These are phyloP conservation scores for Flaveria sonorensis DNA, from an alignment of 129 eudicot species.

Conservation along the genomic window DNA sequence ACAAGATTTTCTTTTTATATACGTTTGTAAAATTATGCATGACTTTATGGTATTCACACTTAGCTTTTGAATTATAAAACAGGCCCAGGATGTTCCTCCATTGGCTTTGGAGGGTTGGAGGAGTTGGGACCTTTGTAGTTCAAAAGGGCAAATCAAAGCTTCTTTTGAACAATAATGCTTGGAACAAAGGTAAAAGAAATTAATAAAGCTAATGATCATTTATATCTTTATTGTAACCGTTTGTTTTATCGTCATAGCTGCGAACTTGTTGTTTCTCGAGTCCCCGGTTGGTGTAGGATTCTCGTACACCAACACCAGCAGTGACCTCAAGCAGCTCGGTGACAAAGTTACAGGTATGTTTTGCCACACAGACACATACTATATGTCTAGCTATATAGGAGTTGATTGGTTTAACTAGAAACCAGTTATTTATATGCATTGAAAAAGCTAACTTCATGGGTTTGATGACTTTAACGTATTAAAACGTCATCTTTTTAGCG, in stretches of 20 bases:
- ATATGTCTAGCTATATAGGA: too few species aligned
- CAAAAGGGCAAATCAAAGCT: constrained; percentile 63
- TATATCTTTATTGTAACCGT: neutral
- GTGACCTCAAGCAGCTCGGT: constrained; percentile 65
- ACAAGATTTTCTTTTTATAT: neutral
- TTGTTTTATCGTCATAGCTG: constrained; percentile 37
- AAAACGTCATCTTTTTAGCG: too few species aligned
- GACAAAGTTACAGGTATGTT: constrained; percentile 65
- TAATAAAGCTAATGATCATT: too few species aligned
- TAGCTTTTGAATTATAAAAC: constrained; percentile 8
- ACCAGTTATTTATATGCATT: too few species aligned
- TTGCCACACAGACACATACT: neutral
- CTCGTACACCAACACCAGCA: constrained; percentile 77
- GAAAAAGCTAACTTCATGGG: too few species aligned
- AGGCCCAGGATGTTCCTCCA: constrained; percentile 97
- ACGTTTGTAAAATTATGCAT: neutral
- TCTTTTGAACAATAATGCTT: constrained; percentile 53
- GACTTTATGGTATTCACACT: neutral
- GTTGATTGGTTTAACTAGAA: too few species aligned
- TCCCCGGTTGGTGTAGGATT: constrained; percentile 95
- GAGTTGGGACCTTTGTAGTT: constrained; percentile 80
- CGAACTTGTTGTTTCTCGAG: constrained; percentile 78
- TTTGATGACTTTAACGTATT: too few species aligned
- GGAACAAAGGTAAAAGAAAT: constrained; percentile 72
- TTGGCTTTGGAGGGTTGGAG: constrained; percentile 77